phyloP scores from a whole-genome alignment of 2,329 filamentous ascomycete species.

The Trichoderma aggressivum region DNA sequence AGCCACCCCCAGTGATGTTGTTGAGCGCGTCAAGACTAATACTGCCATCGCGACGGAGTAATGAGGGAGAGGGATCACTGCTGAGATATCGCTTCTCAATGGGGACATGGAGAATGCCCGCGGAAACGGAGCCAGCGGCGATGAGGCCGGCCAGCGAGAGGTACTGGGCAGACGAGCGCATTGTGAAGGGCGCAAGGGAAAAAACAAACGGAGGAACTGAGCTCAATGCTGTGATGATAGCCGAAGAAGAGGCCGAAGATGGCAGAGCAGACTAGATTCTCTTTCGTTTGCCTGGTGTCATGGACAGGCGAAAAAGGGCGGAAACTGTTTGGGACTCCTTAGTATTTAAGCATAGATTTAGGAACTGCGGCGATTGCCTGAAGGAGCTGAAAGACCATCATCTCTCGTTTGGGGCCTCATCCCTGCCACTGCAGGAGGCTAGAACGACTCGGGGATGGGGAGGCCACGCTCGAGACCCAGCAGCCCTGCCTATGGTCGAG shows the following conservation, averaged over 20 bases:
- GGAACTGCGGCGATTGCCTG: conserved; percentile 4
- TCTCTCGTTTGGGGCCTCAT: not conserved
- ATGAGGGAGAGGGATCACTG: conserved; percentile 10
- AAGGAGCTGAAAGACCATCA: conserved; percentile 7
- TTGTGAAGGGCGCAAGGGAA: not conserved
- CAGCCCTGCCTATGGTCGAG: not conserved
- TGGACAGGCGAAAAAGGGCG: not conserved
- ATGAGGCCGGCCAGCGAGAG: conserved; percentile 19
- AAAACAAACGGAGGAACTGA: not conserved
- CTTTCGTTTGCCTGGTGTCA: not conserved
- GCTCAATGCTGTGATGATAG: not conserved
- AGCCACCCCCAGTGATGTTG: conserved; percentile 53
- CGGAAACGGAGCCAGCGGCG: conserved; percentile 19
- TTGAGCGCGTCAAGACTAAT: conserved; percentile 44
- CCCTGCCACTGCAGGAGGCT: conserved; percentile 11
- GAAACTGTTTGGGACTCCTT: not conserved
- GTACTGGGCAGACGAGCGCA: conserved; percentile 2
- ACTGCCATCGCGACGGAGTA: conserved; percentile 28
- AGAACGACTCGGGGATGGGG: conserved; percentile 10
- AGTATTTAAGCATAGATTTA: conserved; percentile 17
- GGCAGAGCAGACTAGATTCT: not conserved
- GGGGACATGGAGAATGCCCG: conserved; percentile 25
- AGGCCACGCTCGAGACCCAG: not conserved
- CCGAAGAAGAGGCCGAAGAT: not conserved
- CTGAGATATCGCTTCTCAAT: conserved; percentile 18